Evolutionary conservation across 257 asterid genomes (phyloP).

Genomic region (Solanum chaucha): DNA sequence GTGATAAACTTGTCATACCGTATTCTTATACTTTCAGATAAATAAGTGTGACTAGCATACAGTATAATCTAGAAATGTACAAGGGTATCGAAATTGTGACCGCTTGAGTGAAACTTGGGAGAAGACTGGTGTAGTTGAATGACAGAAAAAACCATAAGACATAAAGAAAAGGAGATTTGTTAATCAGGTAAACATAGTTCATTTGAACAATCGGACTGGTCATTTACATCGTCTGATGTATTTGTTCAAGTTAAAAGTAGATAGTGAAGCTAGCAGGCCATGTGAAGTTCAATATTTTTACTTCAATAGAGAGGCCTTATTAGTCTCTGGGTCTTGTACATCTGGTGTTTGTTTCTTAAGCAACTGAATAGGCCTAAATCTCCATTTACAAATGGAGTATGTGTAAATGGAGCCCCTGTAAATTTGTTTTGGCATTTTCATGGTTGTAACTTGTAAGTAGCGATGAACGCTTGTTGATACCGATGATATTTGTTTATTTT

Average conservation of each 20-base stretch:
- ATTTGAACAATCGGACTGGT: neutral
- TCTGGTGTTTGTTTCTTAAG: neutral
- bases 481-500: neutral
- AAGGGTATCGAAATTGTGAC: neutral
- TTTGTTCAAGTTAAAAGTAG: neutral
- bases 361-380: neutral
- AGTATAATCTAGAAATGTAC: neutral
- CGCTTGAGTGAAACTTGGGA: neutral
- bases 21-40: neutral
- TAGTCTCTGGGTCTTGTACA: neutral
- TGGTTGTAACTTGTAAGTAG: neutral
- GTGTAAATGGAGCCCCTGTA: neutral
- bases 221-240: neutral
- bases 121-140: neutral
- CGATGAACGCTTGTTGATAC: neutral
- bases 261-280: neutral
- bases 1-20: conserved; percentile 2
- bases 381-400: neutral
- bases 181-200: neutral
- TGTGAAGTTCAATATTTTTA: neutral
- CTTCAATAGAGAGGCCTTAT: neutral
- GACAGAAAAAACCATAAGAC: neutral
- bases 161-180: neutral
- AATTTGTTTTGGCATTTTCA: neutral
- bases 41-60: neutral